Evolutionary conservation across 805 yeast species (phyloP), one percentile per base, ranked within the genome.

Genomic region (Candida railenensis): DNA sequence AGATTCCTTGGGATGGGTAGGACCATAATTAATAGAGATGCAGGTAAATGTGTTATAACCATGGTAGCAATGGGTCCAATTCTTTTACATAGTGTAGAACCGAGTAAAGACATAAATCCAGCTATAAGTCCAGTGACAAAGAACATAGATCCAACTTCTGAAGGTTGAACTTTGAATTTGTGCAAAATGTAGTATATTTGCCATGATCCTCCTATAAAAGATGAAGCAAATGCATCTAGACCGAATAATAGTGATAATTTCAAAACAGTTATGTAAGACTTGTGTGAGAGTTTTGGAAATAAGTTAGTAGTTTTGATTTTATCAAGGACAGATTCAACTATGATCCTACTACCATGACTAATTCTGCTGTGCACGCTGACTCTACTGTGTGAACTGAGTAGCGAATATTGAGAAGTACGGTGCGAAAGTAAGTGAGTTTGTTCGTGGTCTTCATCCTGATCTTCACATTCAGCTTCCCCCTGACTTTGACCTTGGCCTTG

Each of bases 151-250:
- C 80, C 80, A 21, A 74, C 60, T 22, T 58, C 54, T 3, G 67
- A 53, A 3, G 78, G 50, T 14, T 63, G 55, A 1, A 68, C 54
- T 34, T 60, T 47, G 54, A 71, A 76, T 49, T 62, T 65, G 9
- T 62, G 54, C 43, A 66, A 66, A 34, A 76, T 65, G 52, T 70
- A 76, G 49, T 64, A 76, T 0, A 76, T 69, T n/a, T 67, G 62
- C 81, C 80, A 76, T 3, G 77, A 63, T 28, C 66, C 65, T 28
- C 74, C 68, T n/a, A 68, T 67, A 37, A 73, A 60, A 3, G 79
- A 69, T 28, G 74, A 66, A 12, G 76, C 76, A 43, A 74, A 60
- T 1, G 76, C 64, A 53, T 76, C 81, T 12, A 74, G 50, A 8
- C 70, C 73, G 48, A 69, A 71, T 14, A 76, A 54, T 5, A 64